phyloP scores from a whole-genome alignment of 2,329 filamentous ascomycete genomes.

The Clonostachys chloroleuca region DNA sequence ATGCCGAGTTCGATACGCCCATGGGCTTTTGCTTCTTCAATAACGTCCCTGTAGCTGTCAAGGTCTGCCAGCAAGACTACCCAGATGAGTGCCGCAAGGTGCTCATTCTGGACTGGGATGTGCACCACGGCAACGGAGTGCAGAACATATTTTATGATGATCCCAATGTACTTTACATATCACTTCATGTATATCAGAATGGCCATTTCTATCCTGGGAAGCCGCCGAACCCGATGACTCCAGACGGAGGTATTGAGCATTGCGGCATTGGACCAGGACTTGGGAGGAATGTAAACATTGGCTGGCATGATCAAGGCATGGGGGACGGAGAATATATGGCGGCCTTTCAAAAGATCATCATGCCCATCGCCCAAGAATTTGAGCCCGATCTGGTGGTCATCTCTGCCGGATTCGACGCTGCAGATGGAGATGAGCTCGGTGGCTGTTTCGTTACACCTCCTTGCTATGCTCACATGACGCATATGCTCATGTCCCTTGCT shows the following conservation, averaged over 20 bases:
- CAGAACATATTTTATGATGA: conserved; percentile 96
- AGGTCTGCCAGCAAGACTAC: conserved; percentile 78
- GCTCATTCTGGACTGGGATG: conserved; percentile 89
- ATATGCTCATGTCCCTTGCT: conserved; percentile 96
- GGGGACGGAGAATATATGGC: conserved; percentile 96
- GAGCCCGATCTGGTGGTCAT: conserved; percentile 92
- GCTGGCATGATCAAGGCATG: conserved; percentile 72
- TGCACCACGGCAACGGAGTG: conserved; percentile 81
- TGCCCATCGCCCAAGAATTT: conserved; percentile 94
- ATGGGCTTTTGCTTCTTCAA: conserved; percentile 99
- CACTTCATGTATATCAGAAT: conserved; percentile 81
- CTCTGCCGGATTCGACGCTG: conserved; percentile 93
- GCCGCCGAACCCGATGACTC: conserved; percentile 50
- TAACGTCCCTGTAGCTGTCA: conserved; percentile 91
- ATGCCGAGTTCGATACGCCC: conserved; percentile 79
- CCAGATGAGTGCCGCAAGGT: conserved; percentile 81
- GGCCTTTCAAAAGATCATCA: conserved; percentile 91
- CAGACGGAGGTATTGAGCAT: conserved; percentile 58
- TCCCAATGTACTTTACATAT: conserved; percentile 93
- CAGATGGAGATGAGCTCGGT: conserved; percentile 86
- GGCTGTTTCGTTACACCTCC: conserved; percentile 87
- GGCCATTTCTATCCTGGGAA: conserved; percentile 81
- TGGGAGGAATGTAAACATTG: conserved; percentile 63
- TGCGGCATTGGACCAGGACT: conserved; percentile 50
- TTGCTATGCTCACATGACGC: conserved; percentile 97